Evolutionary conservation across 2,329 filamentous ascomycete genomes (phyloP).

Genomic region (Aspergillus eucalypticola): DNA sequence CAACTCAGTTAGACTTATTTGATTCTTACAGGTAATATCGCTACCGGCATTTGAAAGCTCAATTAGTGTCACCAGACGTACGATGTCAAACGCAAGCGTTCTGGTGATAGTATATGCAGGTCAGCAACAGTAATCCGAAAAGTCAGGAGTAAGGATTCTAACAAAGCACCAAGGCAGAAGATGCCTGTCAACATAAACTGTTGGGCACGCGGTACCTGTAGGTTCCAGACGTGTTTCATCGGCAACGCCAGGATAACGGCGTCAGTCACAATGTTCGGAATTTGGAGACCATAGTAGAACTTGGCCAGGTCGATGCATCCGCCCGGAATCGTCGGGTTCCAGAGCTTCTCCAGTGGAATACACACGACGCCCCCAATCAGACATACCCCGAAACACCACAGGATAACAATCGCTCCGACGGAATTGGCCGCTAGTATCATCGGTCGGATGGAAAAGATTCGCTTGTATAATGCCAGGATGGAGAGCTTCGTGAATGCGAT

Average conservation of each 20-base stretch:
- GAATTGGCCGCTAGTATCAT: constrained; percentile 26
- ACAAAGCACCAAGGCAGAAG: constrained; percentile 30
- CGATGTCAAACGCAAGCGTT: constrained; percentile 29
- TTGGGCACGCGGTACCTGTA: constrained; percentile 26
- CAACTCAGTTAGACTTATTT: not conserved
- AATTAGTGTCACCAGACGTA: constrained; percentile 28
- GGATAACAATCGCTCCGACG: constrained; percentile 22
- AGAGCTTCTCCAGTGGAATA: constrained; percentile 28
- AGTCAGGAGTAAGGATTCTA: not conserved
- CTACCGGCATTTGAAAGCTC: constrained; percentile 22
- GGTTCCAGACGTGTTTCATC: constrained; percentile 27
- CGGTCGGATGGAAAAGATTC: constrained; percentile 25
- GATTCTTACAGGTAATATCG: constrained; percentile 28
- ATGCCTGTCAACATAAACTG: constrained; percentile 27
- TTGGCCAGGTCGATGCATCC: constrained; percentile 29
- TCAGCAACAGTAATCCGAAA: not conserved
- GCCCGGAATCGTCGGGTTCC: constrained; percentile 23
- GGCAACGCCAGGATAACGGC: constrained; percentile 31
- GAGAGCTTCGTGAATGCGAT: constrained; percentile 31
- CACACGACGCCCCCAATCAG: constrained; percentile 28
- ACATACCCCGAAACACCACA: constrained; percentile 28
- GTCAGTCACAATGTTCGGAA: constrained; percentile 34
- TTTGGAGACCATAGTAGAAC: constrained; percentile 31
- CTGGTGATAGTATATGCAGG: constrained; percentile 6
- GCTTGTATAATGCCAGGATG: constrained; percentile 30